Evolutionary conservation across 192 early-diverging fungal species (phyloP), one percentile per base, ranked within the genome.

Genomic region (Chytriomyces confervae): DNA sequence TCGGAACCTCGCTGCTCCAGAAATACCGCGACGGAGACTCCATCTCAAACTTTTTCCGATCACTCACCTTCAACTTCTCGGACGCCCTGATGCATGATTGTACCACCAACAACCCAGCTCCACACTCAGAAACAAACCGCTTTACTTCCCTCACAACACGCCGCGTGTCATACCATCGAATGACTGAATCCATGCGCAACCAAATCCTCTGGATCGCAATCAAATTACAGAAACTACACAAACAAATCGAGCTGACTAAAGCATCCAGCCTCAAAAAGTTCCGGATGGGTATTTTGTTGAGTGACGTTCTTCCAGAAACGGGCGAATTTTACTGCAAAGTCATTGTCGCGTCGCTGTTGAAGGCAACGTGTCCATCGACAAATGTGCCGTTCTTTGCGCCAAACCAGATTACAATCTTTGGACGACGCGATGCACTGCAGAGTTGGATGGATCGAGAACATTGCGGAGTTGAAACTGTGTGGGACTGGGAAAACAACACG

Each of bases 111-210:
- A 7, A 43, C 36, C 18, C 64, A 29, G 36, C 8, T 8, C n/a
- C 64, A n/a, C 13, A 3, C 13, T 43, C 16, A 11, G 48, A 49
- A 18, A 13, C 18, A 24, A 2, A 48, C 1, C 13, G 1, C 10
- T 13, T 47, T 16, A 57, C 53, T 5, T 36, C 36, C 36, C 20
- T 57, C 16, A n/a, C 53, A 13, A n/a, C 13, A 13, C 67, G 47
- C 27, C 24, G 74, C 16, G 29, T 66, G 27, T 49, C 27, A 23
- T 76, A 66, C 29, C 74, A 76, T 76, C 74, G 61, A 10, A 66
- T 64, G 62, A 76, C 53, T 20, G 74, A 76, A 66, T 76, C 74
- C 11, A 7, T 76, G 7, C 74, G 74, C 49, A 64, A 76, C 66
- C 74, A 76, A 66, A 50, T 76, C 44, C 48, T 66, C 20, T 76